These are phyloP conservation scores for Massariosphaeria phaeospora DNA, from an alignment of 495 filamentous ascomycete genomes.

Conservation along the genomic window DNA sequence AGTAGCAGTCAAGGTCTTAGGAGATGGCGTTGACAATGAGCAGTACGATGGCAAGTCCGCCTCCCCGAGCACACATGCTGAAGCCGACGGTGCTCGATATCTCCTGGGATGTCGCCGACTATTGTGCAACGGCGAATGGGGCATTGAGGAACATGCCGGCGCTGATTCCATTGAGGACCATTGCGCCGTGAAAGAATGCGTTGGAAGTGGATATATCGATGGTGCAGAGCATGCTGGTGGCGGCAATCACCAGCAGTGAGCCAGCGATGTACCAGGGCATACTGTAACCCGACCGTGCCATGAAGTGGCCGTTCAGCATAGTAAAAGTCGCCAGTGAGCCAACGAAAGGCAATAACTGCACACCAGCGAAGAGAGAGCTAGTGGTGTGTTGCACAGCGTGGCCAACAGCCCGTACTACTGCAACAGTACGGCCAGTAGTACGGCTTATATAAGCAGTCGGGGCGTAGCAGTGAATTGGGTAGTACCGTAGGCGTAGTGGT, in stretches of 20 bases:
- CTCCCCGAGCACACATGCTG: neutral
- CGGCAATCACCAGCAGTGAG: constrained; percentile 46
- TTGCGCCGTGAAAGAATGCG: constrained; percentile 50
- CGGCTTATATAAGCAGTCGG: no score
- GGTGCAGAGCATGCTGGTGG: constrained; percentile 49
- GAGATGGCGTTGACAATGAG: no score
- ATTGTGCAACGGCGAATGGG: constrained; percentile 50
- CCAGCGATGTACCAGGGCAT: constrained; percentile 54
- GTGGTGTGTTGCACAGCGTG: no score
- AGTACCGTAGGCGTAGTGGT: no score
- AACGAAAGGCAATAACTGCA: constrained; percentile 57
- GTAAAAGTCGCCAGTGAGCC: constrained; percentile 24
- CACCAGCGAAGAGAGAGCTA: constrained; percentile 48
- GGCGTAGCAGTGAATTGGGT: no score
- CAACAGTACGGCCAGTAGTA: no score
- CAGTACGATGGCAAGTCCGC: neutral
- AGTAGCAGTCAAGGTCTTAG: no score
- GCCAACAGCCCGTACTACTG: no score
- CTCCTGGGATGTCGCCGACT: neutral
- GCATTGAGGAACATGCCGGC: constrained; percentile 50
- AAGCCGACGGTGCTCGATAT: neutral
- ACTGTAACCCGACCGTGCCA: constrained; percentile 51
- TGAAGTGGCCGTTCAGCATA: constrained; percentile 48
- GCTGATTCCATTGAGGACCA: constrained; percentile 50
- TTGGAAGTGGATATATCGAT: constrained; percentile 39